Evolutionary conservation across 1,139 yeast species (phyloP).

Genomic region (Zhuliangozyma blackwelliae): DNA sequence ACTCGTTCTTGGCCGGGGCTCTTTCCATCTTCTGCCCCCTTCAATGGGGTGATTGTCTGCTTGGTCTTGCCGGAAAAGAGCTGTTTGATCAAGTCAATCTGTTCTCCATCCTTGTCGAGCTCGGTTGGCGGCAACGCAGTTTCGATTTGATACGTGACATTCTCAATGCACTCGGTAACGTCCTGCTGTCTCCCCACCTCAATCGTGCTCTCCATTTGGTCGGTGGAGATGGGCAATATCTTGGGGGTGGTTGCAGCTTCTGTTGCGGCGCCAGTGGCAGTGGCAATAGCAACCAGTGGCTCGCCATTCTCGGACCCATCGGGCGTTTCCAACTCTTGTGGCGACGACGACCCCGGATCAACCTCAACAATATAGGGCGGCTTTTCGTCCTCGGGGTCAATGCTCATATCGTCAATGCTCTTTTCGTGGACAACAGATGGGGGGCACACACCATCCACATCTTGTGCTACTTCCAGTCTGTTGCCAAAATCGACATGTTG

Average conservation of each 20-base stretch:
- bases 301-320: conserved; percentile 1
- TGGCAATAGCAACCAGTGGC: conserved; percentile 3
- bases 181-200: conserved; percentile 93
- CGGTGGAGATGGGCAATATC: conserved; percentile 46
- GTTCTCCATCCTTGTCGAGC: conserved; percentile 75
- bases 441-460: conserved; percentile 5
- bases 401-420: background rate
- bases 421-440: background rate
- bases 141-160: conserved; percentile 87
- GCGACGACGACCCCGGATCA: background rate
- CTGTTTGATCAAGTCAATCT: conserved; percentile 69
- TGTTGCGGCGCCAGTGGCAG: background rate
- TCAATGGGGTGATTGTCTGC: conserved; percentile 38
- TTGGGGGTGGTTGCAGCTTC: conserved; percentile 9
- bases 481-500: conserved; percentile 53
- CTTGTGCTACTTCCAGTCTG: conserved; percentile 8
- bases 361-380: conserved; percentile 2
- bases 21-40: conserved; percentile 7
- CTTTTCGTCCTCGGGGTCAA: background rate
- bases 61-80: conserved; percentile 70
- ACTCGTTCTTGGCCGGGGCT: conserved; percentile 44
- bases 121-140: conserved; percentile 74
- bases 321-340: conserved; percentile 2
- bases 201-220: conserved; percentile 66
- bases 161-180: conserved; percentile 94